These are phyloP conservation scores for Backusella parvicylindrica DNA, from an alignment of 192 early-diverging fungal species.

Conservation along the genomic window DNA sequence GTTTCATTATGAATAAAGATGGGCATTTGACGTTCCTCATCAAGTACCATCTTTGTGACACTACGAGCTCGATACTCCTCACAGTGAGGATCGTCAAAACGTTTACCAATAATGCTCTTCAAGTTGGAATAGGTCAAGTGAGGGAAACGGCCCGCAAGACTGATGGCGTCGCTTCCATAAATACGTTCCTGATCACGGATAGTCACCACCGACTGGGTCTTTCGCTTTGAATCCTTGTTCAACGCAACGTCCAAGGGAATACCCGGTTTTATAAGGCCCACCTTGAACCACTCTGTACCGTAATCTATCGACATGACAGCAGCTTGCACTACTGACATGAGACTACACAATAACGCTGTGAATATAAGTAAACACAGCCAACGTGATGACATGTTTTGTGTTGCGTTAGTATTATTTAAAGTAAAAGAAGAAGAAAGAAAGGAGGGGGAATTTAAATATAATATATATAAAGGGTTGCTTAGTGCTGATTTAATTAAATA, in stretches of 20 bases:
- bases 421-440: neutral
- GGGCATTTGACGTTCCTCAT: slow-evolving; percentile 61
- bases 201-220: slow-evolving; percentile 82
- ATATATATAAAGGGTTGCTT: neutral
- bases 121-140: slow-evolving; percentile 77
- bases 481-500: neutral
- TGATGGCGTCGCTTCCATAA: slow-evolving; percentile 86
- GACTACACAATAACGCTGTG: neutral
- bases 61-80: slow-evolving; percentile 76
- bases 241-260: slow-evolving; percentile 91
- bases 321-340: slow-evolving; percentile 29
- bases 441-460: neutral
- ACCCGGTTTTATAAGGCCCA: slow-evolving; percentile 88
- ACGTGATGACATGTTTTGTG: neutral
- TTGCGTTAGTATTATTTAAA: neutral
- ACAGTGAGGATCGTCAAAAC: slow-evolving; percentile 65
- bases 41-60: slow-evolving; percentile 73
- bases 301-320: slow-evolving; percentile 95
- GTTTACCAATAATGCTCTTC: slow-evolving; percentile 81
- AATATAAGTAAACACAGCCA: neutral
- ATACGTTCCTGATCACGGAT: slow-evolving; percentile 78
- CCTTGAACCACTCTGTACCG: slow-evolving; percentile 97
- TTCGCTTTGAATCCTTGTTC: slow-evolving; percentile 93
- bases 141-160: slow-evolving; percentile 76
- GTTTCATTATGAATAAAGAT: slow-evolving; percentile 65